Percentiles rank a stretch among this genome's conserved stretches.
Evolutionary conservation across 2,329 filamentous ascomycete genomes (phyloP).

Genomic region (Aspergillus sergii): DNA sequence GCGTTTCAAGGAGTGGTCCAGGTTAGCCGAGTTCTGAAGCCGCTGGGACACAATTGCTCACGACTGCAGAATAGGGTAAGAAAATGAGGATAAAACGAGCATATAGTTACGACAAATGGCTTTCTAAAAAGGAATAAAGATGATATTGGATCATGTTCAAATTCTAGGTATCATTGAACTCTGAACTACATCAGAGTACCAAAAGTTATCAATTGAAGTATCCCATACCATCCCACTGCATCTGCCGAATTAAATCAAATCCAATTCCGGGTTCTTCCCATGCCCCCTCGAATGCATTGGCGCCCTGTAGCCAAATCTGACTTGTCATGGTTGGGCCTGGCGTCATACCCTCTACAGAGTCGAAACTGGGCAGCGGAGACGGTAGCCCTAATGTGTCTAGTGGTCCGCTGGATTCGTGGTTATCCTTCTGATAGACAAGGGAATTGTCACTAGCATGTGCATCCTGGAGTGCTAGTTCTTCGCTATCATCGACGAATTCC

Average conservation of each 20-base stretch:
- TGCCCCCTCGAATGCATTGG: not conserved
- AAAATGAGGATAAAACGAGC: not conserved
- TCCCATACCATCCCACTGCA: not conserved
- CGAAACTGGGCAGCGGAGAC: not conserved
- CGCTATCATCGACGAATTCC: not conserved
- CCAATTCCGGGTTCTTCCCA: not conserved
- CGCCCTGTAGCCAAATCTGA: not conserved
- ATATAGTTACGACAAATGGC: not conserved
- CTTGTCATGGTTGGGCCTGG: not conserved
- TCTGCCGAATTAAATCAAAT: not conserved
- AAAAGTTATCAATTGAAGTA: not conserved
- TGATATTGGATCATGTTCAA: not conserved
- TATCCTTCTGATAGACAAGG: not conserved
- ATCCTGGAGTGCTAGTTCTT: not conserved
- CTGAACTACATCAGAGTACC: accelerated
- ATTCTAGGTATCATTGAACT: not conserved
- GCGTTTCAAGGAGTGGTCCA: not conserved
- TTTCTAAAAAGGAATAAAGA: not conserved
- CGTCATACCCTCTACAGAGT: not conserved
- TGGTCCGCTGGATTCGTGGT: too few species aligned
- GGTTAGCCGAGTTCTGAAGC: too few species aligned
- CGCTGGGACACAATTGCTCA: not conserved
- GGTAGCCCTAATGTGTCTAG: not conserved
- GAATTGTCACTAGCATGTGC: not conserved
- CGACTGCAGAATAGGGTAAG: not conserved